Base-by-base conservation (phyloP, 1,139 yeast genomes). In the Nakaseomyces sp. region DNA sequence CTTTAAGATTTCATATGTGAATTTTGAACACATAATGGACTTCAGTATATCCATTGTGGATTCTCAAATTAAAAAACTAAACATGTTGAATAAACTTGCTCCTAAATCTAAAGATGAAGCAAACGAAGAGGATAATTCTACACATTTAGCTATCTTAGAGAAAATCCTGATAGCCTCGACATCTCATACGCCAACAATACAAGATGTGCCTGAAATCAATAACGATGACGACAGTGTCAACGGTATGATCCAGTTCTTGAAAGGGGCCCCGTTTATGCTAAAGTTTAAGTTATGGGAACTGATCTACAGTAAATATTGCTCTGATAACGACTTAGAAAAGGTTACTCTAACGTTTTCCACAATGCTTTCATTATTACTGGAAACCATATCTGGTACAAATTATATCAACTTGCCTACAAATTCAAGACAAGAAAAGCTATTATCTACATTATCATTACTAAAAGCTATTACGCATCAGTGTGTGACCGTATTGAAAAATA, bases 241-340 rank as follows among this genome's bases (percentile, higher is more conserved):
- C 3, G 77, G 87, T 3, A 78, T 86, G 58, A 68, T 71, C 20
- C 61, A 66, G 15, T 87, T 87, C 54, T 68, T 91, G 17, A 66
- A 68, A 2, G 68, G 68, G 12, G 79, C 95, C 0, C 76, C 91
- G 0, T 68, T 82, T 17, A 81, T 79, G 31, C 73, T 88, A 63
- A 77, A 75, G 45, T 66, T 87, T 31, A 79, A 79, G 45, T 66
- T 91, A 3, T 89, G 97, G 96, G 76, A 77, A 39, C 71, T 85
- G 19, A 66, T 91, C 15, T 71, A 86, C 36, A 77, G 75, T 50
- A 76, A 76, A 45, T 87, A 85, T 54, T 64, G 69, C 7, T 67
- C 65, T 10, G 61, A 66, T 4, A 63, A 69, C 0, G 68, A 76
- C 39, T 47, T 67, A 12, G 53, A 53, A 0, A 68, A 71, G 32